Percentiles rank a stretch among this genome's conserved stretches.
phyloP scores from a whole-genome alignment of 257 asterid genomes.

The Striga asiatica region DNA sequence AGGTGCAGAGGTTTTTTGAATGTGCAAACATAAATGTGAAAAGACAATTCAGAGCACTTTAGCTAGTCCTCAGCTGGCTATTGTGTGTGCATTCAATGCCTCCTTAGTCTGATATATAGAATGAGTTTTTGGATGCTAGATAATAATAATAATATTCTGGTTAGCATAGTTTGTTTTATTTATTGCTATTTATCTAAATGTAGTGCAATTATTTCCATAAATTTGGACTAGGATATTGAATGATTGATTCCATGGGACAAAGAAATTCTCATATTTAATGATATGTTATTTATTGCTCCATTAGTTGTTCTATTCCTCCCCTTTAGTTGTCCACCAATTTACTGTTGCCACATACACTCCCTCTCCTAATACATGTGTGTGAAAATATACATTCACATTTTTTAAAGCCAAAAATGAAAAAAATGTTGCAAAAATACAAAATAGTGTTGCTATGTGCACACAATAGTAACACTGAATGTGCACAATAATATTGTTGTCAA shows the following conservation, averaged over 20 bases:
- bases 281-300: slow-evolving; percentile 20
- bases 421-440: too few relatives aligned
- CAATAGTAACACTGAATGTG: too few relatives aligned
- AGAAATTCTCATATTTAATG: slow-evolving; percentile 32
- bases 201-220: slow-evolving; percentile 20
- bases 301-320: slow-evolving; percentile 18
- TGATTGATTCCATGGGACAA: slow-evolving; percentile 25
- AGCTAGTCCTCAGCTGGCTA: slow-evolving; percentile 37
- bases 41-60: slow-evolving; percentile 33
- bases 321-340: slow-evolving; percentile 20
- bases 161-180: neutral
- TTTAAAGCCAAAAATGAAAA: neutral
- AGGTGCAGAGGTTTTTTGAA: slow-evolving; percentile 10
- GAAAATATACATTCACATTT: too few relatives aligned
- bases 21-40: slow-evolving; percentile 28
- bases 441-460: too few relatives aligned
- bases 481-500: too few relatives aligned
- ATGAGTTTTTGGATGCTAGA: slow-evolving; percentile 7
- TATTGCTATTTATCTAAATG: slow-evolving; percentile 5
- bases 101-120: slow-evolving; percentile 18
- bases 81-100: slow-evolving; percentile 34
- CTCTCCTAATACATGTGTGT: neutral
- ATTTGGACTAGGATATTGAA: slow-evolving; percentile 42
- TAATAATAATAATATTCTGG: too few relatives aligned
- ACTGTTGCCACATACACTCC: neutral